A percentile compares a stretch with the other conserved stretches of the same genome.
Conservation (phyloP, 768 basidiomycete genomes). For the Boletus fagicola region DNA sequence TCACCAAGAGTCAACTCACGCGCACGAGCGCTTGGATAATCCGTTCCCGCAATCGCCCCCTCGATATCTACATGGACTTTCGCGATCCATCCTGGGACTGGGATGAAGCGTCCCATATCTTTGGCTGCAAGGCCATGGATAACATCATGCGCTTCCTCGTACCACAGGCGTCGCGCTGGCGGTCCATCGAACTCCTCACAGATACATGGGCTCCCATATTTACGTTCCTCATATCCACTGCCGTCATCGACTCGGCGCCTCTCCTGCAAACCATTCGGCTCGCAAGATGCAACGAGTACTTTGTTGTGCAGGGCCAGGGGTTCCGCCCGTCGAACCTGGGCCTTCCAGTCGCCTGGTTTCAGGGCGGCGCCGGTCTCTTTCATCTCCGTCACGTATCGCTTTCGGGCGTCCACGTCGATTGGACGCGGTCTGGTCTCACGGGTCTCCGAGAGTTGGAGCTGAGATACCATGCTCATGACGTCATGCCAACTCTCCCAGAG, state of each 20-base stretch:
- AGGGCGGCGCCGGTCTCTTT: constrained; percentile 29
- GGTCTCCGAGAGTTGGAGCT: constrained; percentile 49
- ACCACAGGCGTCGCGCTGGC: constrained; percentile 48
- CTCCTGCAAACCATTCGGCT: constrained; percentile 43
- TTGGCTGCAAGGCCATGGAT: constrained; percentile 45
- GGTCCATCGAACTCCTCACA: constrained; percentile 46
- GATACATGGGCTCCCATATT: constrained; percentile 63
- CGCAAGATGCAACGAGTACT: constrained; percentile 58
- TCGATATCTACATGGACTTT: constrained; percentile 55
- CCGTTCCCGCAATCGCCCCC: constrained; percentile 46
- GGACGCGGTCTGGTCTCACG: constrained; percentile 41
- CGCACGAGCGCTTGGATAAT: constrained; percentile 39
- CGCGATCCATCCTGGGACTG: constrained; percentile 59
- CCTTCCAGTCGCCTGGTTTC: constrained; percentile 44
- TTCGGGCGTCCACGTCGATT: constrained; percentile 58
- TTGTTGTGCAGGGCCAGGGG: constrained; percentile 41
- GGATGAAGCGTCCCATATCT: constrained; percentile 45
- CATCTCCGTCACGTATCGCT: constrained; percentile 44
- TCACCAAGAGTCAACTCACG: constrained; percentile 36
- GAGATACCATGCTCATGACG: constrained; percentile 54
- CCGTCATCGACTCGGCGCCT: constrained; percentile 33
- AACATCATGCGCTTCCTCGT: constrained; percentile 44
- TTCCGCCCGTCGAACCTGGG: constrained; percentile 46
- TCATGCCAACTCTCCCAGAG: constrained; percentile 51
- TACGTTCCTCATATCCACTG: constrained; percentile 46